A percentile compares a stretch with the other conserved stretches of the same genome.
phyloP scores from a whole-genome alignment of 352 stramenopile genomes.

The Pythium rhizo-oryzae region DNA sequence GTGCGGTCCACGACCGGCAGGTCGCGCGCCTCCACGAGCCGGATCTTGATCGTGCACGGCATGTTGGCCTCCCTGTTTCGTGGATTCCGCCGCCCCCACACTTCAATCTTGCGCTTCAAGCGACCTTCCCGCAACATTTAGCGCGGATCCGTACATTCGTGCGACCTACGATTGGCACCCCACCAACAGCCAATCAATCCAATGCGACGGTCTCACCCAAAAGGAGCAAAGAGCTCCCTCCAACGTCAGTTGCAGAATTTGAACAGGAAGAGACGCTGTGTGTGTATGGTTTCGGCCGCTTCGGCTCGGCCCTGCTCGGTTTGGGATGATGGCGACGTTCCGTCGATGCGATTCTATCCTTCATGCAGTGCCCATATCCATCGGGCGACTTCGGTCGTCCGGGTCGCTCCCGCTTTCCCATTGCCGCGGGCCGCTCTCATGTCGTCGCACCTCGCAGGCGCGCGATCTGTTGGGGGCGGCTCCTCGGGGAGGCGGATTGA shows the following conservation, averaged over 20 bases:
- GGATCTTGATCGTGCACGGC: conserved; percentile 92
- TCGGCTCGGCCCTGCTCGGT: conserved; percentile 38
- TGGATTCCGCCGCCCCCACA: neutral
- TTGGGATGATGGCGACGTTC: conserved; percentile 40
- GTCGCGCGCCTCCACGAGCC: conserved; percentile 86
- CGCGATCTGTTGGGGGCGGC: conserved; percentile 5
- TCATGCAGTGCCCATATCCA: conserved; percentile 43
- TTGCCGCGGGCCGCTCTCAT: neutral
- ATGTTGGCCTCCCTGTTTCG: conserved; percentile 36
- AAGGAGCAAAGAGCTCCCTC: too few species aligned
- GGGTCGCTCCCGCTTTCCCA: conserved; percentile 3
- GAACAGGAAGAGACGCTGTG: neutral
- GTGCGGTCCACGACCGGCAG: conserved; percentile 87
- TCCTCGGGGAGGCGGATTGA: conserved; percentile 16
- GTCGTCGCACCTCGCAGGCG: neutral
- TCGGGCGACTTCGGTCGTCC: neutral
- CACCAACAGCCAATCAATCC: neutral
- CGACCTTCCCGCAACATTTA: conserved; percentile 23
- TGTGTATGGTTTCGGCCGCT: neutral
- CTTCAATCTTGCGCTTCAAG: conserved; percentile 22
- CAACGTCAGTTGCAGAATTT: neutral
- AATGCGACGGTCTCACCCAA: too few species aligned
- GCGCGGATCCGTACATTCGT: neutral
- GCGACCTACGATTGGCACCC: neutral
- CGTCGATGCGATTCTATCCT: conserved; percentile 39